These are phyloP conservation scores for Fusarium clavum DNA, from an alignment of 2,329 filamentous ascomycete genomes.

Conservation along the genomic window DNA sequence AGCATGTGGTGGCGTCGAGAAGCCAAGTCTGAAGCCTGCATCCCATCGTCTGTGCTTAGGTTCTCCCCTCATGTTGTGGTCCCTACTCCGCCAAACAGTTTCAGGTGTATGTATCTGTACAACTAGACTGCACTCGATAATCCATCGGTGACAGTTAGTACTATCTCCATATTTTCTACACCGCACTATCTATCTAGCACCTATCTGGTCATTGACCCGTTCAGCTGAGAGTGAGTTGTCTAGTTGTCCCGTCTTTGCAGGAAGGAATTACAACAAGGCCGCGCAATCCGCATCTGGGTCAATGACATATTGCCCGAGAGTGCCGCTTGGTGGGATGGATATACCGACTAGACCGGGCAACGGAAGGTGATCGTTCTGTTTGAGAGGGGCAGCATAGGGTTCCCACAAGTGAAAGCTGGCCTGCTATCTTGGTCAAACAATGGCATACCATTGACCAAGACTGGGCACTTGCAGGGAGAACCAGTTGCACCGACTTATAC, in stretches of 20 bases:
- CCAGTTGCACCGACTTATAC: not conserved
- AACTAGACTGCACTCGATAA: conserved; percentile 13
- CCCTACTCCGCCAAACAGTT: conserved; percentile 37
- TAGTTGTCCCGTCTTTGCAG: conserved; percentile 2
- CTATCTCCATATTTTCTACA: conserved; percentile 28
- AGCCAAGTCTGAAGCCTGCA: conserved; percentile 32
- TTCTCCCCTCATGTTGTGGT: conserved; percentile 19
- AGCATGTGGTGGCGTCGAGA: conserved; percentile 26
- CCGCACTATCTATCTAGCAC: conserved; percentile 19
- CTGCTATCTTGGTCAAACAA: not conserved
- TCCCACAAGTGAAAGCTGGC: not conserved
- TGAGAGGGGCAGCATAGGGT: not conserved
- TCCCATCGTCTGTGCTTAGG: conserved; percentile 34
- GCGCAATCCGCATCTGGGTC: not conserved
- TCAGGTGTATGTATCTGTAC: conserved; percentile 32
- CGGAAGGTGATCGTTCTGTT: not conserved
- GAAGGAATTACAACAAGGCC: not conserved
- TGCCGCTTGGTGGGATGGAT: not conserved
- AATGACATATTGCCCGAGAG: not conserved
- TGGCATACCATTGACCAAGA: not conserved
- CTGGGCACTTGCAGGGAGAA: not conserved
- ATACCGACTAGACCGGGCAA: not conserved
- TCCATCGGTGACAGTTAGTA: conserved; percentile 15
- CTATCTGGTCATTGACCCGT: conserved; percentile 10
- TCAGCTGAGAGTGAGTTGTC: conserved; percentile 1